Conservation (phyloP, 1,139 yeast genomes). For the Blastobotrys serpentis region DNA sequence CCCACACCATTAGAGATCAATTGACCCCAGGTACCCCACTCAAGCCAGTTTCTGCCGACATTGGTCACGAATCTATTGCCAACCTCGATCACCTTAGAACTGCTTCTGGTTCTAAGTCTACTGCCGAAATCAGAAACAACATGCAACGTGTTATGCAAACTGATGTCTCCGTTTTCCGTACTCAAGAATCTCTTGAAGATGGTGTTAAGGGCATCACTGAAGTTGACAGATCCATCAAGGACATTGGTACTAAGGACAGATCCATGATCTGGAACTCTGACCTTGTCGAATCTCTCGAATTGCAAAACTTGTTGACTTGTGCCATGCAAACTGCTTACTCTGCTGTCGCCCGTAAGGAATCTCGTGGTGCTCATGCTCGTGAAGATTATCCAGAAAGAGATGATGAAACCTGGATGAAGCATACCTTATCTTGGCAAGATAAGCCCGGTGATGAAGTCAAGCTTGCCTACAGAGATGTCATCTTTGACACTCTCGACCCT, state of each 20-base stretch:
- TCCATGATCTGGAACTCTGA: constrained; percentile 98
- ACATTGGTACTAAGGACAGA: constrained; percentile 86
- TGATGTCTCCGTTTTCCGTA: constrained; percentile 96
- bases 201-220: constrained; percentile 80
- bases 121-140: constrained; percentile 84
- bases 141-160: constrained; percentile 97
- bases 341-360: constrained; percentile 94
- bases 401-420: constrained; percentile 97
- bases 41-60: constrained; percentile 72
- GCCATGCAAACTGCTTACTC: constrained; percentile 94
- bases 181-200: constrained; percentile 84
- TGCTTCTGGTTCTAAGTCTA: constrained; percentile 75
- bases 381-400: constrained; percentile 97
- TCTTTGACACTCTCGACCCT: constrained; percentile 81
- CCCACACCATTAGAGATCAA: constrained; percentile 83
- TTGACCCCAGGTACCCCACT: constrained; percentile 89
- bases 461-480: constrained; percentile 85
- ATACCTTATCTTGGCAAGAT: constrained; percentile 88
- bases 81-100: constrained; percentile 87
- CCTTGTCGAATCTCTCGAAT: constrained; percentile 91
- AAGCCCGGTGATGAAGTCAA: constrained; percentile 66
- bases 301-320: constrained; percentile 95
- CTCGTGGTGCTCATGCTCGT: constrained; percentile 99
- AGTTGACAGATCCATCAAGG: constrained; percentile 70
- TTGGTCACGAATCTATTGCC: constrained; percentile 86